Percentiles rank a stretch among this genome's conserved stretches.
Conservation (phyloP, 805 yeast genomes). For the Candida maris region DNA sequence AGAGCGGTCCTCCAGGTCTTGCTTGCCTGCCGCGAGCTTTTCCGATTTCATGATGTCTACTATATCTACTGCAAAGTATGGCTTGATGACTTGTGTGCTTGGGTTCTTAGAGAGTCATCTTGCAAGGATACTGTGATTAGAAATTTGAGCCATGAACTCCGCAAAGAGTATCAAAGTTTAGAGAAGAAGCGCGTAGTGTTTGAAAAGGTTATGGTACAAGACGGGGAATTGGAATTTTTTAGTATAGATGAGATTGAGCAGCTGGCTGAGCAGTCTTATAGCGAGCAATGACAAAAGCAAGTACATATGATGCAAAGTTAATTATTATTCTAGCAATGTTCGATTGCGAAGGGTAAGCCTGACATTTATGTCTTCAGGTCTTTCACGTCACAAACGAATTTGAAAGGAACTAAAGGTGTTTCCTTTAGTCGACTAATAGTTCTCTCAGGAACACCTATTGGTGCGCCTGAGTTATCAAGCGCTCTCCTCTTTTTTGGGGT, state of each 20-base stretch:
- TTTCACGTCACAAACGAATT: no score
- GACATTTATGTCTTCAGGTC: no score
- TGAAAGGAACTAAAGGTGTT: no score
- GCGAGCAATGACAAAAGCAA: constrained; percentile 4
- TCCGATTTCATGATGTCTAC: constrained; percentile 79
- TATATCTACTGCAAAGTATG: constrained; percentile 78
- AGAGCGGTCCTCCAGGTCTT: constrained; percentile 57
- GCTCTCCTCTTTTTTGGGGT: constrained; percentile 15
- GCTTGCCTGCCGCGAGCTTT: constrained; percentile 62
- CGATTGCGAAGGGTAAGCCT: no score
- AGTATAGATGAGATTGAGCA: constrained; percentile 54
- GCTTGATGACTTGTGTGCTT: constrained; percentile 71
- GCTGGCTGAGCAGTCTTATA: constrained; percentile 49
- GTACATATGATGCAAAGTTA: no score
- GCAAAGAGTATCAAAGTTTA: constrained; percentile 37
- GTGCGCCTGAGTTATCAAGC: no score
- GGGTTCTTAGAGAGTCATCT: constrained; percentile 57
- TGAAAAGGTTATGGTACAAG: constrained; percentile 43
- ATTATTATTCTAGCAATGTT: no score
- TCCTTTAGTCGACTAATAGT: no score
- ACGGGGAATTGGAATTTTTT: constrained; percentile 40
- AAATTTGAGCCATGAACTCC: constrained; percentile 63
- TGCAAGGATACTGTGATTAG: constrained; percentile 59
- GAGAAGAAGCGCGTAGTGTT: constrained; percentile 48
- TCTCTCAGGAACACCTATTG: no score